A percentile compares a stretch with the other conserved stretches of the same genome.
phyloP scores from a whole-genome alignment of 305 asterid genomes.

The Solanum hybrid region DNA sequence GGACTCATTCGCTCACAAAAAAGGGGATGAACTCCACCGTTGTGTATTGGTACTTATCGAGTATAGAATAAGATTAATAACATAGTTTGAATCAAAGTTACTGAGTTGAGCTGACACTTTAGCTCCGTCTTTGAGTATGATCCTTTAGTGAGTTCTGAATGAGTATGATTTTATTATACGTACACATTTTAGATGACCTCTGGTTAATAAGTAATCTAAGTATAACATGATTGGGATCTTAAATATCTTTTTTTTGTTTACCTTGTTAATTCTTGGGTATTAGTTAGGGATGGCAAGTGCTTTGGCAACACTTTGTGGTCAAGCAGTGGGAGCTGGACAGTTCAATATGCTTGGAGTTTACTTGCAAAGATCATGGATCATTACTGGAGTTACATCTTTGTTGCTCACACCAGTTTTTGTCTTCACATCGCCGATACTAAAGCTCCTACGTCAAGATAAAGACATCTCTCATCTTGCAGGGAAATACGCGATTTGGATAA shows the following conservation, averaged over 20 bases:
- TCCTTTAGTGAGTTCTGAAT: not conserved
- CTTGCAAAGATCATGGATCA: slow-evolving; percentile 31
- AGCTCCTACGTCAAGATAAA: slow-evolving; percentile 9
- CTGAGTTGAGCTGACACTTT: not conserved
- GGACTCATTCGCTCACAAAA: not conserved
- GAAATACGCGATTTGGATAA: slow-evolving; percentile 17
- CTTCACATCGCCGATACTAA: slow-evolving; percentile 19
- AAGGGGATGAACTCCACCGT: not conserved
- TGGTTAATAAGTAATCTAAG: slow-evolving; percentile 49
- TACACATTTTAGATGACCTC: slow-evolving; percentile 13
- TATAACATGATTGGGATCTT: slow-evolving; percentile 60
- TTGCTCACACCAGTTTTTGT: slow-evolving; percentile 18
- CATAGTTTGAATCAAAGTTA: not conserved
- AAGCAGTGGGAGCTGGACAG: slow-evolving; percentile 30
- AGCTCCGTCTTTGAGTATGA: not conserved
- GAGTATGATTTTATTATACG: not conserved
- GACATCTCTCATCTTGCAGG: slow-evolving; percentile 24
- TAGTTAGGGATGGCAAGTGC: slow-evolving; percentile 38
- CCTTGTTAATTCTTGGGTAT: not conserved
- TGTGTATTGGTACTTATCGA: not conserved
- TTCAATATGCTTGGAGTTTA: slow-evolving; percentile 27
- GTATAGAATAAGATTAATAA: not conserved
- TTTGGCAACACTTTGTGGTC: slow-evolving; percentile 31
- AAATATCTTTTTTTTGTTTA: slow-evolving; percentile 34
- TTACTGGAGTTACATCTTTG: slow-evolving; percentile 14